Base-by-base conservation (phyloP, 768 basidiomycete species). In the Phaeotremella fagi region DNA sequence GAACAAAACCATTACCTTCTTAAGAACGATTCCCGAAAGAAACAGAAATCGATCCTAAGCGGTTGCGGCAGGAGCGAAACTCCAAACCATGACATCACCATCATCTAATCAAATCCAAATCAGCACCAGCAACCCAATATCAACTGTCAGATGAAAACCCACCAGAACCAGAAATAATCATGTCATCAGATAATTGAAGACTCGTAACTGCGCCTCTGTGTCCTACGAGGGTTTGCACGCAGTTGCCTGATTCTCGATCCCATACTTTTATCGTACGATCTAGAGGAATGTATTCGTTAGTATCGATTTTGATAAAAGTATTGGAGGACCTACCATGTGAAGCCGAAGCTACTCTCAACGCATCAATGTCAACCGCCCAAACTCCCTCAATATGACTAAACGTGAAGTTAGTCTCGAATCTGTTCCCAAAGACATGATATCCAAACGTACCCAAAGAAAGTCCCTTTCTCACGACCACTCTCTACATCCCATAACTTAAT, bases 401-500 rank as follows among this genome's bases (percentile, higher is more conserved):
- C 6, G 7, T 15, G 14, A 48, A 12, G 27, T 49, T 26, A 33
- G 44, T 16, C 23, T 23, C 20, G 33, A 31, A 28, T 28, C 52
- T 4, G 44, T 1, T 11, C 12, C 20, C 36, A 45, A 16, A 18
- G 16, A 16, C 9, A 50, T 5, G 26, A n/a, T n/a, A 31, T 14
- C 2, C 9, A 15, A 16, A 57, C 63, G 48, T 36, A 64, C 75
- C 92, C 95, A 72, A 99, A 99, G 57, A 92, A 80, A 36, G 95
- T 97, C 66, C 82, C 79, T 44, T 82, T 77, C 22, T 84, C 80
- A 65, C 85, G 83, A 35, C 86, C 90, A 1, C 84, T 82, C 63
- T 92, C 89, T 24, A 98, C 82, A 67, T 98, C 90, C 95, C 95
- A 99, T 36, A 92, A 66, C 72, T 88, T 90, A 77, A 98, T 85